Percentiles rank a stretch among this genome's conserved stretches.
phyloP scores from a whole-genome alignment of 1,284 basidiomycete genomes.

The Hortiboletus rubellus region DNA sequence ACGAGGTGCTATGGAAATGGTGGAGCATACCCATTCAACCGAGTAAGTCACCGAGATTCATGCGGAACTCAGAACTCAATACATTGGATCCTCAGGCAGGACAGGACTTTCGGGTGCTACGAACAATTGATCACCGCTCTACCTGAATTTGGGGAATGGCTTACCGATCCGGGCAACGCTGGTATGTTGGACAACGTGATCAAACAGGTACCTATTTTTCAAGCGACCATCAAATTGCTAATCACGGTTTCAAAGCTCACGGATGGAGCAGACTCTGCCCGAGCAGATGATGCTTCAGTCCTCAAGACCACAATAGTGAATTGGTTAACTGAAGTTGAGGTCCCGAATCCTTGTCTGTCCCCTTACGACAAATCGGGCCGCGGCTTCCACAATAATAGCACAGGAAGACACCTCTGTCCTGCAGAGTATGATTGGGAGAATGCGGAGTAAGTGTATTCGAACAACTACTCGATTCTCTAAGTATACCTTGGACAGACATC shows the following conservation, averaged over 20 bases:
- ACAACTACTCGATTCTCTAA: background rate
- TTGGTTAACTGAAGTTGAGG: background rate
- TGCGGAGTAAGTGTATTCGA: background rate
- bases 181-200: background rate
- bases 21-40: background rate
- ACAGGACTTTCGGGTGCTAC: background rate
- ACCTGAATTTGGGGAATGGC: background rate
- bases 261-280: constrained; percentile 4
- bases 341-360: background rate
- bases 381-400: constrained; percentile 6
- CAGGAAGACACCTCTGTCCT: constrained; percentile 8
- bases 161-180: background rate
- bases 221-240: background rate
- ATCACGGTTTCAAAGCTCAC: background rate
- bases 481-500: background rate
- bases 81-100: background rate
- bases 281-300: background rate
- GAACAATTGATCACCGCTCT: background rate
- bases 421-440: constrained; percentile 16
- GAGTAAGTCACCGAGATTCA: background rate
- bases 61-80: background rate
- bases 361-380: background rate
- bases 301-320: constrained; percentile 6
- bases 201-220: background rate
- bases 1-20: background rate